Percentiles rank a stretch among this genome's conserved stretches.
phyloP scores from a whole-genome alignment of 2,329 filamentous ascomycete species.

The Colletotrichum scovillei region DNA sequence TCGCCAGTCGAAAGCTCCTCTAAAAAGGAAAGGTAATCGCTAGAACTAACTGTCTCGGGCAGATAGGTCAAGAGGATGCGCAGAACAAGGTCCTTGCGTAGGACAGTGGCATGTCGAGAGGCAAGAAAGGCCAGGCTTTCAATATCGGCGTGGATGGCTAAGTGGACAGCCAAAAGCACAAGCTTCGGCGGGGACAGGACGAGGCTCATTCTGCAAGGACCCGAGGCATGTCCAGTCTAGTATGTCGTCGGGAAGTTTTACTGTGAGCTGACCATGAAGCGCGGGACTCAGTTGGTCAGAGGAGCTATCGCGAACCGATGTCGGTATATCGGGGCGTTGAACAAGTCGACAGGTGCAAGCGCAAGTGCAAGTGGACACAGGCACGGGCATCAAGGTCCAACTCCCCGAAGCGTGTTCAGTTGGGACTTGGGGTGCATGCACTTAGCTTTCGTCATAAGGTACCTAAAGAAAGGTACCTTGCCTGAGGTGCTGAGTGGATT shows the following conservation, averaged over 20 bases:
- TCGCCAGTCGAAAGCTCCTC: constrained; percentile 64
- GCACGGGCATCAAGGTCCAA: constrained; percentile 6
- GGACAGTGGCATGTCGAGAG: constrained; percentile 64
- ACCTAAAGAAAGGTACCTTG: neutral
- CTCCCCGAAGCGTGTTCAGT: neutral
- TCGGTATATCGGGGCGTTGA: neutral
- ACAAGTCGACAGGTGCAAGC: constrained; percentile 2
- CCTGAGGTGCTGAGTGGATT: neutral
- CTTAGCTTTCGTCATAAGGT: constrained; percentile 26
- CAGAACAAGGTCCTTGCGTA: constrained; percentile 74
- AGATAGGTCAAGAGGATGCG: constrained; percentile 82
- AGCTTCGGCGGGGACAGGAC: constrained; percentile 74
- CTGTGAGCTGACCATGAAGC: neutral
- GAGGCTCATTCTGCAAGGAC: constrained; percentile 47
- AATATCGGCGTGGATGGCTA: constrained; percentile 75
- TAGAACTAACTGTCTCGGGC: constrained; percentile 75
- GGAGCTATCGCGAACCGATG: neutral
- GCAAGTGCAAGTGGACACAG: neutral
- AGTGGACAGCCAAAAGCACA: constrained; percentile 78
- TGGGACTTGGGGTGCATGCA: neutral
- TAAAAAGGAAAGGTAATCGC: constrained; percentile 71
- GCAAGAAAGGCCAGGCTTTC: constrained; percentile 70
- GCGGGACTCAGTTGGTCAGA: neutral
- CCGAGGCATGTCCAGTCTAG: constrained; percentile 23
- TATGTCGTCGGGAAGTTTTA: neutral